A percentile compares a stretch with the other conserved stretches of the same genome.
Evolutionary conservation across 805 yeast species (phyloP).

Genomic region (Sugiyamaella chiloensis): DNA sequence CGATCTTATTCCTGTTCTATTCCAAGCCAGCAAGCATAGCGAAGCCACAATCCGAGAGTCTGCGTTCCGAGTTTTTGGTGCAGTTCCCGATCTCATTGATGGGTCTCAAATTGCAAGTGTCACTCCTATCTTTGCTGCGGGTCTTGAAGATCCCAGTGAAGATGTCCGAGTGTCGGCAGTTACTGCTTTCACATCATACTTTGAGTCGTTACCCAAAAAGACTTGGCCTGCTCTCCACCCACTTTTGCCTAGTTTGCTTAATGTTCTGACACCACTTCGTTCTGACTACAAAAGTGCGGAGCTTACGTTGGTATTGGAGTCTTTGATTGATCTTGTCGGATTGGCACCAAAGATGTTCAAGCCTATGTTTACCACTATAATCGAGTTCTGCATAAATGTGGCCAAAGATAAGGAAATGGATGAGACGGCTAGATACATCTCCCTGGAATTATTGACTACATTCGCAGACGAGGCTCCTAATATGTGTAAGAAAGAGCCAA

Average conservation of each 20-base stretch:
- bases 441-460: constrained; percentile 83
- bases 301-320: constrained; percentile 82
- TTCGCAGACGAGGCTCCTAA: constrained; percentile 91
- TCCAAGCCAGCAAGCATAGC: constrained; percentile 55
- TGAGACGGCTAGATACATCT: constrained; percentile 73
- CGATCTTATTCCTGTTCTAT: constrained; percentile 70
- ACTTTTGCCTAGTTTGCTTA: constrained; percentile 76
- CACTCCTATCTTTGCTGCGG: constrained; percentile 70
- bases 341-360: constrained; percentile 92
- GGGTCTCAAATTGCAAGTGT: constrained; percentile 49
- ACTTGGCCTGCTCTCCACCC: constrained; percentile 76
- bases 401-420: constrained; percentile 80
- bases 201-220: constrained; percentile 73
- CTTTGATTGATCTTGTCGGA: constrained; percentile 84
- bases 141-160: constrained; percentile 76
- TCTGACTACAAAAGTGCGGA: constrained; percentile 76
- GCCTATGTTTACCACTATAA: constrained; percentile 85
- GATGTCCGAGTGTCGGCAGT: constrained; percentile 89
- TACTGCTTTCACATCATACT: constrained; percentile 87
- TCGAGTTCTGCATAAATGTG: constrained; percentile 81
- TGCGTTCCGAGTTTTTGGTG: constrained; percentile 81
- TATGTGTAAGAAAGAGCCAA: constrained; percentile 82
- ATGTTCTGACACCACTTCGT: constrained; percentile 81
- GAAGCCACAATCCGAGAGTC: constrained; percentile 80
- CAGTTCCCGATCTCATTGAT: constrained; percentile 76